These are phyloP conservation scores for Heterobasidion parviporum DNA, from an alignment of 1,284 basidiomycete genomes.

Conservation along the genomic window DNA sequence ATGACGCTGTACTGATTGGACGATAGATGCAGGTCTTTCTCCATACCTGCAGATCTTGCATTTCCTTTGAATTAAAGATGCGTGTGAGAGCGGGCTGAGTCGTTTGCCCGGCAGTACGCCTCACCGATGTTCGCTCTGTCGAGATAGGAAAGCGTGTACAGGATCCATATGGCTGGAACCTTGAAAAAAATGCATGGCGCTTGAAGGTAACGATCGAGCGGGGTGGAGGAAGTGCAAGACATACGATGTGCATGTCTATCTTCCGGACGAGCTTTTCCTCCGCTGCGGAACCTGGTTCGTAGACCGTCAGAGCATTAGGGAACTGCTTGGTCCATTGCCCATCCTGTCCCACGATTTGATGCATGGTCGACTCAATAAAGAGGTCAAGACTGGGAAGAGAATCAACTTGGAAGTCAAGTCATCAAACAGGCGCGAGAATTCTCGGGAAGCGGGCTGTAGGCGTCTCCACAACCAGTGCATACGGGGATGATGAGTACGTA, in stretches of 20 bases:
- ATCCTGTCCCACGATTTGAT: background rate
- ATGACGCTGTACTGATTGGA: slow-evolving; percentile 16
- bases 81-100: background rate
- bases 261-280: slow-evolving; percentile 2
- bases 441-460: too few species aligned
- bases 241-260: slow-evolving; percentile 1
- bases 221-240: background rate
- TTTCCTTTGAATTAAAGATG: slow-evolving; percentile 17
- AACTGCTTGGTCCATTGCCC: background rate
- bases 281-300: background rate
- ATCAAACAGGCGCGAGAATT: too few species aligned
- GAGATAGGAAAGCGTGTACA: slow-evolving; percentile 11
- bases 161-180: slow-evolving; percentile 10
- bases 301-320: background rate
- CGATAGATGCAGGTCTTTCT: slow-evolving; percentile 20
- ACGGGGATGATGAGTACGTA: too few species aligned
- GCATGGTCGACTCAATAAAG: background rate
- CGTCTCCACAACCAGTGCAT: too few species aligned
- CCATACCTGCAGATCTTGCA: slow-evolving; percentile 29
- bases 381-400: too few species aligned
- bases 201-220: background rate
- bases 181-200: background rate
- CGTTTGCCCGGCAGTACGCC: background rate
- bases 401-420: too few species aligned
- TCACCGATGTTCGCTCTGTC: slow-evolving; percentile 19